Percentiles rank a stretch among this genome's conserved stretches.
Conservation (phyloP, 2,329 filamentous ascomycete genomes). For the Arachnomyces sp. region DNA sequence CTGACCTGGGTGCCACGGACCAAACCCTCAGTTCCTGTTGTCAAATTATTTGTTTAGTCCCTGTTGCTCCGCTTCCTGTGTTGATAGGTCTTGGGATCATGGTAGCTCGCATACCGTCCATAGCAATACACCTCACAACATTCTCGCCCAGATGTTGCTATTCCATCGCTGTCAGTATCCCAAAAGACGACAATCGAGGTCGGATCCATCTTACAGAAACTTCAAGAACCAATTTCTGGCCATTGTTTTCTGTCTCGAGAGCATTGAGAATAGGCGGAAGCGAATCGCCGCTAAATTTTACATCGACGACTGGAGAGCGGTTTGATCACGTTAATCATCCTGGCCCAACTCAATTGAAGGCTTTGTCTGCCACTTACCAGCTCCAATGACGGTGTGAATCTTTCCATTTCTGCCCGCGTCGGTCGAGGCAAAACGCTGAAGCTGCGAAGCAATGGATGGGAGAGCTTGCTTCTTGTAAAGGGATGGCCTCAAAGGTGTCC, state of each 20-base stretch:
- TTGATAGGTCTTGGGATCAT: conserved; percentile 5
- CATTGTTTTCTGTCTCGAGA: conserved; percentile 82
- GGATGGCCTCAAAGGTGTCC: conserved; percentile 55
- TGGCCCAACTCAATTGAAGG: conserved; percentile 16
- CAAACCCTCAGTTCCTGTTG: conserved; percentile 93
- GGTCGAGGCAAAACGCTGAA: conserved; percentile 50
- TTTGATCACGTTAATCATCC: conserved; percentile 7
- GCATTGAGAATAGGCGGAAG: conserved; percentile 97
- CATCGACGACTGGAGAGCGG: conserved; percentile 41
- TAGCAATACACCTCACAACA: conserved; percentile 99
- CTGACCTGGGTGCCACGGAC: conserved; percentile 77
- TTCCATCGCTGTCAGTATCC: conserved; percentile 6
- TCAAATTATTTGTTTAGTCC: conserved; percentile 12
- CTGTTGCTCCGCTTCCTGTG: background rate
- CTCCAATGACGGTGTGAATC: conserved; percentile 85
- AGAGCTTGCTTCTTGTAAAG: conserved; percentile 51
- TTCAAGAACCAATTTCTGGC: conserved; percentile 91
- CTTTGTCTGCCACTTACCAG: conserved; percentile 57
- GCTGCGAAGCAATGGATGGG: conserved; percentile 49
- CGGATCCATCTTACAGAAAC: conserved; percentile 65
- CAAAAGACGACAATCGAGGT: conserved; percentile 7
- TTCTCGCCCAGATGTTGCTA: conserved; percentile 99
- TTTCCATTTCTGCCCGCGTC: conserved; percentile 53
- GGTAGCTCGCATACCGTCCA: conserved; percentile 70
- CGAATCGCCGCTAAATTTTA: conserved; percentile 93